These are phyloP conservation scores for Groenewaldozyma salmanticensis DNA, from an alignment of 805 yeast species.

Conservation along the genomic window DNA sequence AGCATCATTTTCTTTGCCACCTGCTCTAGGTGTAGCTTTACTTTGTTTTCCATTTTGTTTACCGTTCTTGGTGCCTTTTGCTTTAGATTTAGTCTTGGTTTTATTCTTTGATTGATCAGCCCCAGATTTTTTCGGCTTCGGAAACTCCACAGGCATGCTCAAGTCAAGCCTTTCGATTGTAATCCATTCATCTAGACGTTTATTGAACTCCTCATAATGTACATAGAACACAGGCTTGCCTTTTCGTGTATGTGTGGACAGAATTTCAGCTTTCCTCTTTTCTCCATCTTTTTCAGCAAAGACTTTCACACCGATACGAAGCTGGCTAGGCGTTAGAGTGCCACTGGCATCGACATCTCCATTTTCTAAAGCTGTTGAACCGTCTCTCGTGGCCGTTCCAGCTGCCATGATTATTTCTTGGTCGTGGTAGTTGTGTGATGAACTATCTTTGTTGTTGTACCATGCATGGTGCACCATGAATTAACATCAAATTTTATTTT, in stretches of 20 bases:
- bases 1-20: conserved; percentile 26
- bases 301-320: conserved; percentile 60
- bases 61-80: conserved; percentile 24
- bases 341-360: conserved; percentile 11
- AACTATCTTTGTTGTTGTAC: background rate
- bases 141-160: conserved; percentile 58
- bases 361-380: conserved; percentile 6
- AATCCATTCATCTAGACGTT: conserved; percentile 96
- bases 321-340: conserved; percentile 32
- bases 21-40: conserved; percentile 6
- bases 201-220: conserved; percentile 90
- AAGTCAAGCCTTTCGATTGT: conserved; percentile 61
- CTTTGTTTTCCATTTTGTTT: conserved; percentile 26
- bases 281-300: conserved; percentile 75
- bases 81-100: conserved; percentile 3
- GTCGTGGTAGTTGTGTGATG: background rate
- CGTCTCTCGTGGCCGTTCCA: conserved; percentile 6
- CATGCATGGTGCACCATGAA: too few relatives aligned
- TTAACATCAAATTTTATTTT: background rate
- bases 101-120: conserved; percentile 18
- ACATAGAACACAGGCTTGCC: conserved; percentile 79
- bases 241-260: conserved; percentile 65
- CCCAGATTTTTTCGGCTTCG: conserved; percentile 46
- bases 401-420: conserved; percentile 1
- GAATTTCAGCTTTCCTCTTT: conserved; percentile 71